These are phyloP conservation scores for Cnidoscolus chayamansa DNA, from an alignment of 441 rosid species.

Conservation along the genomic window DNA sequence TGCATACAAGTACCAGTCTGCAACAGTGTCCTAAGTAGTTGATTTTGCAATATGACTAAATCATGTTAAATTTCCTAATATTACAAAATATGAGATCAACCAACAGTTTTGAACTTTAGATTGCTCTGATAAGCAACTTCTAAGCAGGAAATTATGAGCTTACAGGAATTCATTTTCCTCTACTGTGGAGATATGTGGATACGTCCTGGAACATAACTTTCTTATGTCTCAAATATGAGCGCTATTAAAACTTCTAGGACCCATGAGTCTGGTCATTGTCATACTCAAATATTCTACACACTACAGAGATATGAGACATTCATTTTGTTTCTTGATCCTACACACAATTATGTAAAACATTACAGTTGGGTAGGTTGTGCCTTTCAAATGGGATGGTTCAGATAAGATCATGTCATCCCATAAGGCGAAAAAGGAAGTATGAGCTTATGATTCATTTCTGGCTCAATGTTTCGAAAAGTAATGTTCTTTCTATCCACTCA, in stretches of 20 bases:
- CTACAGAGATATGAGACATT: conserved; percentile 19
- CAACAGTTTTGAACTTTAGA: background rate
- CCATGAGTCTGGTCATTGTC: background rate
- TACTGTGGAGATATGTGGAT: background rate
- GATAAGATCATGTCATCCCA: conserved; percentile 19
- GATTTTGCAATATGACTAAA: background rate
- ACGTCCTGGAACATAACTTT: background rate
- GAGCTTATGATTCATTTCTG: conserved; percentile 11
- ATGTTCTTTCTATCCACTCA: conserved; percentile 13
- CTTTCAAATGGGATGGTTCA: conserved; percentile 12
- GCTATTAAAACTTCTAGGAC: background rate
- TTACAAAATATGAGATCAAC: background rate
- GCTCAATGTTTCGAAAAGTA: conserved; percentile 24
- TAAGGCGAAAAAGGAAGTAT: background rate
- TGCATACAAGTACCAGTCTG: background rate
- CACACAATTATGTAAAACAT: conserved; percentile 12
- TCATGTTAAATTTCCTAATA: background rate
- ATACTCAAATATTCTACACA: conserved; percentile 11
- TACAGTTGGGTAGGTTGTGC: conserved; percentile 13
- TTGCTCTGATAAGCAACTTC: background rate
- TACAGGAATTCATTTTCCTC: background rate
- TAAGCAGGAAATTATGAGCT: background rate
- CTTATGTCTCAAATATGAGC: background rate
- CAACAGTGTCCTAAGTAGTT: background rate
- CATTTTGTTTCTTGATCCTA: conserved; percentile 5